A percentile compares a stretch with the other conserved stretches of the same genome.
phyloP scores from a whole-genome alignment of 2,329 filamentous ascomycete species.

The Didymella pomorum region DNA sequence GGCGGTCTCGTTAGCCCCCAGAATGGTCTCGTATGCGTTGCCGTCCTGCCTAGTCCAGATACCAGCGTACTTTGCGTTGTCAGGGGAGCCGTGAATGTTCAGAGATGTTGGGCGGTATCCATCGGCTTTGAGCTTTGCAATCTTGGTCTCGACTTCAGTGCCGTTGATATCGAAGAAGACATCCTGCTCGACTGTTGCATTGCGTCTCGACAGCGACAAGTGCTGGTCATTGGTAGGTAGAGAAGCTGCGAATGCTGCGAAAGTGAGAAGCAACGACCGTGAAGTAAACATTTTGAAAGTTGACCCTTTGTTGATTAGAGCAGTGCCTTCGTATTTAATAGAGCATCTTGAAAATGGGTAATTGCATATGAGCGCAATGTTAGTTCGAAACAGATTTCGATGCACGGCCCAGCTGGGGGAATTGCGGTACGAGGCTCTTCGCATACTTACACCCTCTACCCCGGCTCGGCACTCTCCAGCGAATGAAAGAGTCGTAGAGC shows the following conservation, averaged over 20 bases:
- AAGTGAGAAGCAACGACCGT: slow-evolving; percentile 20
- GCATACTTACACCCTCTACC: background rate
- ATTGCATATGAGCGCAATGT: slow-evolving; percentile 1
- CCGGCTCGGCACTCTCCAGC: background rate
- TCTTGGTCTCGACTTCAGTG: slow-evolving; percentile 10
- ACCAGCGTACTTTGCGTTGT: slow-evolving; percentile 28
- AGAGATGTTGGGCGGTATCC: slow-evolving; percentile 30
- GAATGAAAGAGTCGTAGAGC: background rate
- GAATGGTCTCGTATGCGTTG: slow-evolving; percentile 25
- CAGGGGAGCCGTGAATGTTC: slow-evolving; percentile 25
- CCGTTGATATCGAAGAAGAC: slow-evolving; percentile 22
- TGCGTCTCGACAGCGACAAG: slow-evolving; percentile 15
- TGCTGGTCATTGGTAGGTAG: slow-evolving; percentile 12
- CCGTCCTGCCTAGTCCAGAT: slow-evolving; percentile 30
- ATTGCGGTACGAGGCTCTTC: slow-evolving; percentile 7
- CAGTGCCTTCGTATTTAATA: slow-evolving; percentile 1
- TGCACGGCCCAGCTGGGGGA: slow-evolving; percentile 3
- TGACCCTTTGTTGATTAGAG: background rate
- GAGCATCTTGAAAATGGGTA: background rate
- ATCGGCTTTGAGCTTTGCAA: slow-evolving; percentile 23
- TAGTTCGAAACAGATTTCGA: background rate
- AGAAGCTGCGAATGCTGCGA: slow-evolving; percentile 18
- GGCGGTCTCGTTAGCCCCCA: slow-evolving; percentile 23
- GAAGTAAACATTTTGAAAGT: slow-evolving; percentile 19
- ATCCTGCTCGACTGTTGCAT: slow-evolving; percentile 22